Percentiles rank a stretch among this genome's conserved stretches.
phyloP scores from a whole-genome alignment of 202 grass and related monocot species.

The Eragrostis tef region DNA sequence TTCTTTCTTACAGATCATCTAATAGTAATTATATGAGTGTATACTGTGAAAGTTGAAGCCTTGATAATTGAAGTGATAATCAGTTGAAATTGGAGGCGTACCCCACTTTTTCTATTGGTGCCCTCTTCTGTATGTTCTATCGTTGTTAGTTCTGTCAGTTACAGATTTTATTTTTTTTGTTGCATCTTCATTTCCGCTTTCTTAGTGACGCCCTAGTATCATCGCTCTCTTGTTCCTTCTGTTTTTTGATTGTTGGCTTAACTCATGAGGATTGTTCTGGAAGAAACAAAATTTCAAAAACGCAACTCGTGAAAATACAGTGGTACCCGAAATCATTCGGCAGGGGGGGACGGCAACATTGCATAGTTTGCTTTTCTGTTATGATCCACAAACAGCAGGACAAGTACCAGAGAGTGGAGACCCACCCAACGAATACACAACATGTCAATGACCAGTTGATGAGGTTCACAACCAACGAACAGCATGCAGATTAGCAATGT shows the following conservation, averaged over 20 bases:
- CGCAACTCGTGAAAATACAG: not conserved
- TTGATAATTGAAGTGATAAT: not conserved
- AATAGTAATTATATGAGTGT: not conserved
- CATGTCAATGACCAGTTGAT: slow-evolving; percentile 29
- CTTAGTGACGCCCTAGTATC: too few species aligned
- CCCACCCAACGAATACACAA: slow-evolving; percentile 27
- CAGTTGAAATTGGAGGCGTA: not conserved
- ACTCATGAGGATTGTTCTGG: too few species aligned
- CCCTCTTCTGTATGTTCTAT: not conserved
- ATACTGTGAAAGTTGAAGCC: not conserved
- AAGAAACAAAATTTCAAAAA: not conserved
- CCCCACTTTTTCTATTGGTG: not conserved
- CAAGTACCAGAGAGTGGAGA: not conserved
- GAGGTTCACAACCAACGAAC: slow-evolving; percentile 34
- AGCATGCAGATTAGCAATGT: slow-evolving; percentile 36
- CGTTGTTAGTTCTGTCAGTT: not conserved
- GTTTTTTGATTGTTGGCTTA: too few species aligned
- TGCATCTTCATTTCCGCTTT: too few species aligned
- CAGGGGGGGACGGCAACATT: not conserved
- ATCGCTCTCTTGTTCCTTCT: too few species aligned
- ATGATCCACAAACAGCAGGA: not conserved
- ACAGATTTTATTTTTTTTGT: not conserved
- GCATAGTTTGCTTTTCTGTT: not conserved
- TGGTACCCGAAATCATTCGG: not conserved
- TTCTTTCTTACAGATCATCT: not conserved